Evolutionary conservation across 495 filamentous ascomycete genomes (phyloP), one percentile per base, ranked within the genome.

Genomic region (Penicillium manginii): DNA sequence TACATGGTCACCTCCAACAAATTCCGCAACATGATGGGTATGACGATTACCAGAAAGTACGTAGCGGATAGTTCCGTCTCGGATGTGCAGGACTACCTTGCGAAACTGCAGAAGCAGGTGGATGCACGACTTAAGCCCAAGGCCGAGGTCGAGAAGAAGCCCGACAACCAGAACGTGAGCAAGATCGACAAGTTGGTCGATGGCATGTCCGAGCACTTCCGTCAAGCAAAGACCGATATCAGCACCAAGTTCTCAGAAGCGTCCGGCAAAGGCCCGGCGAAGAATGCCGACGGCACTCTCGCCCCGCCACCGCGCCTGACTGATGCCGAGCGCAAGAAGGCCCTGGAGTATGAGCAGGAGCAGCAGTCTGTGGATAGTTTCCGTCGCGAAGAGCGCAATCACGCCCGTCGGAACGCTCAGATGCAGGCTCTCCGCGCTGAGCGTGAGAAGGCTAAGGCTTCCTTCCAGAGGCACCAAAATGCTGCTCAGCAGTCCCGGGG

Each of bases 1-100:
- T 62, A 70, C n/a, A 17, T 86, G 2, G 75, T 91, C 49, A 66
- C 62, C 55, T 66, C 58, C 33, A n/a, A 40, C 0, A 37, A 15
- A 14, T 73, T 77, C 65, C 72, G 76, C 15, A 53, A 52, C 10
- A 49, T 43, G 22, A 55, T 65, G 48, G 43, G 57, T n/a, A 65
- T 78, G 48, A 56, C 72, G 15, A 60, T 67, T n/a, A 19, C 63
- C 12, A 40, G 57, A 9, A 54, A 35, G 7, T 10, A 46, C 14
- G 22, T 21, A 15, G 7, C 21, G 17, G 40, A 31, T 14, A 50
- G 19, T 1, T 29, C 57, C 21, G 19, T 31, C 15, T 9, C n/a
- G 10, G 45, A 26, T 4, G 45, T 6, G 19, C 19, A 47, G 45
- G 7, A 47, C 8, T 47, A 47, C 7, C 45, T 47, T 12, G 4